Evolutionary conservation across 2,329 filamentous ascomycete genomes (phyloP).

Genomic region (Fusarium mangiferae): DNA sequence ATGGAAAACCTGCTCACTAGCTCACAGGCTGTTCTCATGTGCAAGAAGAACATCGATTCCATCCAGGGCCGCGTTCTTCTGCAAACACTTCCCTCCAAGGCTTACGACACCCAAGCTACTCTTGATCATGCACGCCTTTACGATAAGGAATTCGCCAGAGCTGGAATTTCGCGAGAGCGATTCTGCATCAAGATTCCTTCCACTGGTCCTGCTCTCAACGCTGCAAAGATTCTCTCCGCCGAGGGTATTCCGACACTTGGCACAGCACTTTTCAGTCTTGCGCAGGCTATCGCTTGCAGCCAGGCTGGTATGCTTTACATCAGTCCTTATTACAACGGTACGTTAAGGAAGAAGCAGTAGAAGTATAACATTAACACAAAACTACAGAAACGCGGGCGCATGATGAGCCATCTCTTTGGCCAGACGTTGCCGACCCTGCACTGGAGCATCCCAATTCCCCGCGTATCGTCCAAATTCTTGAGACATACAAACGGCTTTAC

Average conservation of each 20-base stretch:
- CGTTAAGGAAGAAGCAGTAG: background rate
- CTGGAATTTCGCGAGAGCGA: constrained; percentile 56
- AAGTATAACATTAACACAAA: background rate
- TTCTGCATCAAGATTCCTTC: constrained; percentile 64
- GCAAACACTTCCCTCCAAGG: constrained; percentile 58
- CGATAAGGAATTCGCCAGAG: constrained; percentile 56
- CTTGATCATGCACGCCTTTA: constrained; percentile 59
- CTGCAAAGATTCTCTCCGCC: constrained; percentile 53
- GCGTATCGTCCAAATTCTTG: constrained; percentile 59
- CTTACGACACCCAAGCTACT: constrained; percentile 57
- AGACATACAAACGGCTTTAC: constrained; percentile 58
- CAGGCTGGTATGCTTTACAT: constrained; percentile 60
- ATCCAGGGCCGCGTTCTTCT: constrained; percentile 61
- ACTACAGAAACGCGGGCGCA: constrained; percentile 55
- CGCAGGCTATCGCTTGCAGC: constrained; percentile 60
- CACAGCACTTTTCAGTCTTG: constrained; percentile 58
- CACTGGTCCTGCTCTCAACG: constrained; percentile 59
- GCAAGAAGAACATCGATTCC: constrained; percentile 57
- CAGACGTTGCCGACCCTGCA: constrained; percentile 58
- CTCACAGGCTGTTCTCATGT: constrained; percentile 56
- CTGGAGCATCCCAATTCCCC: constrained; percentile 59
- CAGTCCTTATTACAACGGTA: constrained; percentile 61
- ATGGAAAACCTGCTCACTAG: background rate
- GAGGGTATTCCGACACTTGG: constrained; percentile 60
- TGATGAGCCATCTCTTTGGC: constrained; percentile 56